phyloP scores from a whole-genome alignment of 352 stramenopile genomes.

The Pythium oligandrum region DNA sequence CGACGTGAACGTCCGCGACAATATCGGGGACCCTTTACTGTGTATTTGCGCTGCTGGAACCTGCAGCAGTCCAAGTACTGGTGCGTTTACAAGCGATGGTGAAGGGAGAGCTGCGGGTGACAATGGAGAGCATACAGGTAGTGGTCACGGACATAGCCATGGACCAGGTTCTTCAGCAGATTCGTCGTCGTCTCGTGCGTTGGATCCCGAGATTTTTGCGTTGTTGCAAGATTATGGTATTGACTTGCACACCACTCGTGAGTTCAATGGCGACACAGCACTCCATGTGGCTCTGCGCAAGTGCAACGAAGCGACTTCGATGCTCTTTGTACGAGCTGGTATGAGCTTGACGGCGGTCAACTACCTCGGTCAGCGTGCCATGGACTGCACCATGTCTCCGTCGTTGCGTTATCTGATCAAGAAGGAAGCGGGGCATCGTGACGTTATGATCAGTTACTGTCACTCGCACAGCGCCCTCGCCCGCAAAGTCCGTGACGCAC shows the following conservation, averaged over 20 bases:
- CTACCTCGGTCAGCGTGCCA: slow-evolving; percentile 54
- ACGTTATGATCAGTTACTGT: slow-evolving; percentile 88
- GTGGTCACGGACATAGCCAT: slow-evolving; percentile 12
- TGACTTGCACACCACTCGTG: slow-evolving; percentile 47
- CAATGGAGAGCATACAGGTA: slow-evolving; percentile 17
- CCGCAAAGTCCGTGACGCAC: slow-evolving; percentile 54
- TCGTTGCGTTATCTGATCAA: slow-evolving; percentile 79
- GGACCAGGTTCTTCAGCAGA: not conserved
- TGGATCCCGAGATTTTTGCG: slow-evolving; percentile 54
- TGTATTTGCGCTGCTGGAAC: slow-evolving; percentile 56
- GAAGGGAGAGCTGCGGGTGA: not conserved
- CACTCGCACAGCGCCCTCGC: slow-evolving; percentile 69
- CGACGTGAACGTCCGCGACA: slow-evolving; percentile 54
- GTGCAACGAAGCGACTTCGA: slow-evolving; percentile 59
- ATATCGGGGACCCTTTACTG: slow-evolving; percentile 57
- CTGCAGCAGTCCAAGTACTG: slow-evolving; percentile 18
- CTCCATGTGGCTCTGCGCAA: slow-evolving; percentile 70
- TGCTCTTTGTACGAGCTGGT: slow-evolving; percentile 63
- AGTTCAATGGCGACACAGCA: slow-evolving; percentile 64
- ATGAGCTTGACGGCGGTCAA: slow-evolving; percentile 64
- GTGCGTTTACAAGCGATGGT: slow-evolving; percentile 13
- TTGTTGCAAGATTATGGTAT: slow-evolving; percentile 41
- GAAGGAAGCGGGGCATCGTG: slow-evolving; percentile 74
- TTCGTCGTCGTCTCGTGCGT: slow-evolving; percentile 23
- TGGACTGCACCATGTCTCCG: slow-evolving; percentile 65